A percentile compares a stretch with the other conserved stretches of the same genome.
These are phyloP conservation scores for Pisolithus microcarpus DNA, from an alignment of 768 basidiomycete species.

Conservation along the genomic window DNA sequence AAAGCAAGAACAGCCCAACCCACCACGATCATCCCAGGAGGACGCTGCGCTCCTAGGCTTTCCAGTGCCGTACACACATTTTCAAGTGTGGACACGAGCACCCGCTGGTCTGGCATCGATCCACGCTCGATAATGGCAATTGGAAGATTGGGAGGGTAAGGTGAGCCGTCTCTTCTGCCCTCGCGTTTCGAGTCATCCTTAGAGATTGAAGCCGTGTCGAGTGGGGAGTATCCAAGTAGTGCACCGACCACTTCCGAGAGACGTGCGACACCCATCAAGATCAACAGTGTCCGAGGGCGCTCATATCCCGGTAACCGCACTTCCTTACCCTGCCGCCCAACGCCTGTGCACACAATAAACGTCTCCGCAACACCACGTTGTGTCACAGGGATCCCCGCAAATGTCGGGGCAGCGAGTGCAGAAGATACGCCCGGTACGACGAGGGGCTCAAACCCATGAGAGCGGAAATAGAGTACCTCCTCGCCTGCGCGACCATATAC, in stretches of 20 bases:
- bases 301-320: constrained; percentile 87
- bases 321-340: constrained; percentile 77
- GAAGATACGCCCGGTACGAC: constrained; percentile 89
- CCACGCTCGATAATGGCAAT: constrained; percentile 94
- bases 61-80: constrained; percentile 67
- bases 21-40: constrained; percentile 93
- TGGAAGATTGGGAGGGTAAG: constrained; percentile 71
- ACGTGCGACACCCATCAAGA: constrained; percentile 95
- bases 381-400: constrained; percentile 89
- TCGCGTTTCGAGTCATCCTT: background rate
- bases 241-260: constrained; percentile 64
- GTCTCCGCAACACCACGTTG: constrained; percentile 92
- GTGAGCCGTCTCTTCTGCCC: constrained; percentile 43
- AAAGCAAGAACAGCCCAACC: constrained; percentile 87
- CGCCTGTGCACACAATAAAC: constrained; percentile 88
- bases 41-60: constrained; percentile 75
- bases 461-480: constrained; percentile 88
- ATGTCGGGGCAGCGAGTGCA: constrained; percentile 82
- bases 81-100: constrained; percentile 68
- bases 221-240: constrained; percentile 29
- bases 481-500: constrained; percentile 94
- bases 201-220: background rate
- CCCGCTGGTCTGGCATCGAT: constrained; percentile 89
- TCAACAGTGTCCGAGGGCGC: constrained; percentile 68
- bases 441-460: constrained; percentile 74